Percentiles rank a stretch among this genome's conserved stretches.
Evolutionary conservation across 2,329 filamentous ascomycete genomes (phyloP).

Genomic region (Westerdykella ornata): DNA sequence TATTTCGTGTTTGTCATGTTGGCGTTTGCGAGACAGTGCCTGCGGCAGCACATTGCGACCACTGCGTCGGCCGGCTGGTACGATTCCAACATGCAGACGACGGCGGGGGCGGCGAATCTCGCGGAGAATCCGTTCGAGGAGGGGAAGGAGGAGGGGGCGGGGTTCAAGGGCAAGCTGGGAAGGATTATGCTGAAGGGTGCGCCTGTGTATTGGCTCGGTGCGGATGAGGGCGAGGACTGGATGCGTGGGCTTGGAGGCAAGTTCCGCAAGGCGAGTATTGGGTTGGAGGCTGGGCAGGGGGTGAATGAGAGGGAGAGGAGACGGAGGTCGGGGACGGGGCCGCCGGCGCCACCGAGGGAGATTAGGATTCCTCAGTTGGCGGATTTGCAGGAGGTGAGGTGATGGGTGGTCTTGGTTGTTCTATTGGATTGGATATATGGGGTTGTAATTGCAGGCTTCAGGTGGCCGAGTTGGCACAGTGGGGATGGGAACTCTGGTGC

Average conservation of each 20-base stretch:
- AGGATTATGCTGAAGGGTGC: slow-evolving; percentile 69
- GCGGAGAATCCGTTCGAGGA: slow-evolving; percentile 64
- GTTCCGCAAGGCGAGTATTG: slow-evolving; percentile 45
- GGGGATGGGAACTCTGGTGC: no score
- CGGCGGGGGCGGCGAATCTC: slow-evolving; percentile 42
- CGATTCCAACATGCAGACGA: slow-evolving; percentile 29
- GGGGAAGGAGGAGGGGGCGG: slow-evolving; percentile 65
- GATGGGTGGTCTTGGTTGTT: background rate
- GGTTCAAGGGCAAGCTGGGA: slow-evolving; percentile 73
- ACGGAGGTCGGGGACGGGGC: slow-evolving; percentile 56
- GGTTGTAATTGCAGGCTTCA: no score
- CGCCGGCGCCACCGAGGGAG: slow-evolving; percentile 36
- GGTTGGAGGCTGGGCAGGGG: slow-evolving; percentile 39
- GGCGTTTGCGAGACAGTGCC: slow-evolving; percentile 69
- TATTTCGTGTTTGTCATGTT: slow-evolving; percentile 84
- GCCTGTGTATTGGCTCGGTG: slow-evolving; percentile 74
- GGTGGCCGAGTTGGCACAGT: no score
- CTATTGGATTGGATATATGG: no score
- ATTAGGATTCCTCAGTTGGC: slow-evolving; percentile 9
- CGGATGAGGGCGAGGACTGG: slow-evolving; percentile 60
- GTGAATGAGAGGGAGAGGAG: slow-evolving; percentile 54
- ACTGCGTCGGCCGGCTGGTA: slow-evolving; percentile 43
- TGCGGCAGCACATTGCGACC: slow-evolving; percentile 59
- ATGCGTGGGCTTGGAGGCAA: slow-evolving; percentile 56
- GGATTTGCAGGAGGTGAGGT: slow-evolving; percentile 15